These are phyloP conservation scores for Aspergillus proliferans DNA, from an alignment of 2,329 filamentous ascomycete genomes.

Conservation along the genomic window DNA sequence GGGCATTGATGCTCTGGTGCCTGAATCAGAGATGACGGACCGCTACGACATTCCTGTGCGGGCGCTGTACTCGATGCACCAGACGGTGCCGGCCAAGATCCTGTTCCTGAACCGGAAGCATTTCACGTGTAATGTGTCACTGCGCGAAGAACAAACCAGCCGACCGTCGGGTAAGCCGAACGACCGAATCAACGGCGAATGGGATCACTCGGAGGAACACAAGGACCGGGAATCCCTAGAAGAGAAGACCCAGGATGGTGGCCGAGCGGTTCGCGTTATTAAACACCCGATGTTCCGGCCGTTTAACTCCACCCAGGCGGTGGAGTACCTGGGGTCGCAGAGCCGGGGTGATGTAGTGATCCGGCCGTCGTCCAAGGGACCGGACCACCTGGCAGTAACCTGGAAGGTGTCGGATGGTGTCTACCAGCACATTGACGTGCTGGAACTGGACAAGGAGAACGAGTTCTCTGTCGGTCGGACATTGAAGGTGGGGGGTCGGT, in stretches of 20 bases:
- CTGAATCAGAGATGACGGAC: constrained; percentile 73
- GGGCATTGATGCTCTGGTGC: constrained; percentile 83
- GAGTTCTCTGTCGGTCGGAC: constrained; percentile 88
- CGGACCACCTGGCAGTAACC: constrained; percentile 90
- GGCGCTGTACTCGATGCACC: constrained; percentile 68
- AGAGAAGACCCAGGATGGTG: constrained; percentile 79
- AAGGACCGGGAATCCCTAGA: constrained; percentile 75
- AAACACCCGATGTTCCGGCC: constrained; percentile 95
- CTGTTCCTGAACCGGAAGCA: constrained; percentile 80
- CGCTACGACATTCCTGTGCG: constrained; percentile 61
- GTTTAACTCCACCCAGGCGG: constrained; percentile 86
- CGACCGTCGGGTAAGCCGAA: constrained; percentile 63
- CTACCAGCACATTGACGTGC: constrained; percentile 96
- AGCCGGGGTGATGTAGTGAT: constrained; percentile 87
- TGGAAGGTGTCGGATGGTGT: constrained; percentile 97
- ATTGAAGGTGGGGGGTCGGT: constrained; percentile 78
- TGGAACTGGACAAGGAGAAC: constrained; percentile 94
- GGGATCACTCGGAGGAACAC: constrained; percentile 78
- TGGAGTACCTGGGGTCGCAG: constrained; percentile 85
- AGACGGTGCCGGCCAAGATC: constrained; percentile 84
- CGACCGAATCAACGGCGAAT: constrained; percentile 71
- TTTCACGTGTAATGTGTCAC: constrained; percentile 74
- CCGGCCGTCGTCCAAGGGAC: constrained; percentile 87
- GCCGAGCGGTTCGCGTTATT: constrained; percentile 86
- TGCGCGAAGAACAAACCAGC: constrained; percentile 74